Conservation (phyloP, 768 basidiomycete species). For the Tulasnella sp. region DNA sequence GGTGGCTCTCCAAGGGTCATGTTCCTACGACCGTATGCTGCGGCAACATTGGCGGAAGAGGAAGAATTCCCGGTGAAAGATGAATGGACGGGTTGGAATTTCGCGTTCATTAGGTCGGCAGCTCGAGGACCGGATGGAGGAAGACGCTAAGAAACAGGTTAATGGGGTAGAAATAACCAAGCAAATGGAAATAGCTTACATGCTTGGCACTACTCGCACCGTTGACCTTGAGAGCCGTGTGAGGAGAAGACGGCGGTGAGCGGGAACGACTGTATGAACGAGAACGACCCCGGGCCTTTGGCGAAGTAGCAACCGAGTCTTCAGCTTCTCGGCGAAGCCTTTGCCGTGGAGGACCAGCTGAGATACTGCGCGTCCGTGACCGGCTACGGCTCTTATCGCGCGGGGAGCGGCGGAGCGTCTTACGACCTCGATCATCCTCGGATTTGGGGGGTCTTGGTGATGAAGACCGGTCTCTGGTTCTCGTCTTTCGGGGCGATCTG, state of each 20-base stretch:
- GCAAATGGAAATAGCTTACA: not conserved
- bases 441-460: not conserved
- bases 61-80: not conserved
- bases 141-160: not conserved
- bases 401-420: not conserved
- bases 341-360: not conserved
- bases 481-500: not conserved
- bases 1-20: not conserved
- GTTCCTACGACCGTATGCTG: not conserved
- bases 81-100: not conserved
- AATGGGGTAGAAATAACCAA: not conserved
- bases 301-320: not conserved
- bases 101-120: slow-evolving; percentile 1
- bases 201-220: slow-evolving; percentile 1
- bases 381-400: not conserved
- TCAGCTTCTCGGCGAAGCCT: not conserved
- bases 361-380: not conserved
- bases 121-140: slow-evolving; percentile 11
- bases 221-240: not conserved
- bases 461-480: not conserved
- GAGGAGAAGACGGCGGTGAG: slow-evolving; percentile 9
- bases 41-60: slow-evolving; percentile 1
- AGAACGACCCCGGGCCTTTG: not conserved
- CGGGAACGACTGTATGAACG: slow-evolving; percentile 6
- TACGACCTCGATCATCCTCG: not conserved